Conservation (phyloP, 116 monocot species). For the Posidonia oceanica region DNA sequence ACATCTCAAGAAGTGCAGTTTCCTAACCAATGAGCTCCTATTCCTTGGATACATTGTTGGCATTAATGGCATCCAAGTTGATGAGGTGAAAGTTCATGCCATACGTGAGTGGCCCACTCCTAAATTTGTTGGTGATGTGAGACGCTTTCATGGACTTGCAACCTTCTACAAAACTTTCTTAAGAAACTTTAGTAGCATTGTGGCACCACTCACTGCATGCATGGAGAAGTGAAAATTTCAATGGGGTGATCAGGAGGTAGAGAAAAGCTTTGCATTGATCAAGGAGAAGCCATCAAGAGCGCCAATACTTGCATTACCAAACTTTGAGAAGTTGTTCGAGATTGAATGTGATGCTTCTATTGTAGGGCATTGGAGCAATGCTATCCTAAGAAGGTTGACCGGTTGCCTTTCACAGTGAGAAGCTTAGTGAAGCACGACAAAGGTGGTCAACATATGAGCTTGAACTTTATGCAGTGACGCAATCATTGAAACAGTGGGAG, state of each 20-base stretch:
- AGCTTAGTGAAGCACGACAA: neutral
- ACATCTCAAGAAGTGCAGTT: neutral
- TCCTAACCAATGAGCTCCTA: neutral
- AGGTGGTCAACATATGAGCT: neutral
- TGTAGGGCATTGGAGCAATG: neutral
- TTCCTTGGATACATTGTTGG: too few relatives aligned
- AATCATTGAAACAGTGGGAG: neutral
- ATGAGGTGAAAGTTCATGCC: too few relatives aligned
- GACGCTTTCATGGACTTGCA: neutral
- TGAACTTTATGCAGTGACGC: neutral
- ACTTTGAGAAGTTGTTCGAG: slow-evolving; percentile 1
- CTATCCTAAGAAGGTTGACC: neutral
- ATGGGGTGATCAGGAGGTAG: neutral
- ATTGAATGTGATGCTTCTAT: neutral
- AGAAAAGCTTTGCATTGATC: neutral
- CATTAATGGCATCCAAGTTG: too few relatives aligned
- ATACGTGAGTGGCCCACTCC: too few relatives aligned
- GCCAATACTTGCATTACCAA: neutral
- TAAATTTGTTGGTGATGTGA: neutral
- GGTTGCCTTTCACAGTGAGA: neutral
- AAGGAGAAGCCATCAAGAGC: neutral
- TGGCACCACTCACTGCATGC: neutral
- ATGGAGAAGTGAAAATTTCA: neutral
- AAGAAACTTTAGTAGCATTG: neutral
- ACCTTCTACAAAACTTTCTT: neutral